Base-by-base conservation (phyloP, 495 filamentous ascomycete species). In the Trypethelium eluteriae region DNA sequence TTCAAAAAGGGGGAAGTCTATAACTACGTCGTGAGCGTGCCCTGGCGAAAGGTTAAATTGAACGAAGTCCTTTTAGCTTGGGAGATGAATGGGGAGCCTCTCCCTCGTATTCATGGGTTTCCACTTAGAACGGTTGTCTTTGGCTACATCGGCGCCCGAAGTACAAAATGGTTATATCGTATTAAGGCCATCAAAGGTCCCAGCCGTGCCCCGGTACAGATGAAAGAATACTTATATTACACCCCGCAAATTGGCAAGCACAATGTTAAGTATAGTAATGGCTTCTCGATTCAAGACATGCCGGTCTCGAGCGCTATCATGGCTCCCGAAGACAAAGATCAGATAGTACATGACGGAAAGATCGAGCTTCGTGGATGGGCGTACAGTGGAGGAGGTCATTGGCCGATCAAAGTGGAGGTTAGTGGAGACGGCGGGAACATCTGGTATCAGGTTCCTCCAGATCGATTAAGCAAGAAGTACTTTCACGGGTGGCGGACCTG, bases 11-110 rank as follows among this genome's bases (percentile, higher is more conserved):
- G 82, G 25, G 72, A 84, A 36, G 81, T 82, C 4, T 80, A 80
- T 71, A 88, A 88, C 73, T 89, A 88, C 68, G 77, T 79, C 50
- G 83, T 88, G 38, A 82, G 78, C 44, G 81, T 88, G 1, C 86
- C 86, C 0, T 85, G 79, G 77, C 81, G 82, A 11, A 88, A 88
- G 73, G 85, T 88, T 39, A 84, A 83, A 68, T 72, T 76, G 10
- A 79, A 87, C 68, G 85, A 90, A 66, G 86, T 88, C 32, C 77
- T 89, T 63, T 79, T 88, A 2, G 85, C 83, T 1, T 88, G 82
- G 82, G 85, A 87, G 68, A 87, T 88, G 86, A 89, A 89, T 62
- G 85, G 82, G 34, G 74, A 85, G 65, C 82, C 83, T 0, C 77
- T 89, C 2, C 87, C 86, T 2, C 82, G 80, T 66, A 85, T 86